phyloP scores from a whole-genome alignment of 2,329 filamentous ascomycete species.

The Truncatella angustata region DNA sequence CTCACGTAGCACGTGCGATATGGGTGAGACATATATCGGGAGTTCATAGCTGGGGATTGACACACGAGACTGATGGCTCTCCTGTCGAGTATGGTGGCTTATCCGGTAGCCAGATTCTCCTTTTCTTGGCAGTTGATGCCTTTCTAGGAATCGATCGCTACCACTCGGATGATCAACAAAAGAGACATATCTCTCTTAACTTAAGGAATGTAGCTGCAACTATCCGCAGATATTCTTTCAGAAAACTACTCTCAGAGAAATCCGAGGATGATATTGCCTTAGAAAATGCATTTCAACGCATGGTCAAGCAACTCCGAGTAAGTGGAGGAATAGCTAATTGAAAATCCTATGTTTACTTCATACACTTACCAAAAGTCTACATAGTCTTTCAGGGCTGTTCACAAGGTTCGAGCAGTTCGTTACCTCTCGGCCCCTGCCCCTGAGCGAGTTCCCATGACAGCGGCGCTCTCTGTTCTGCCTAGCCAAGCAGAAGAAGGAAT shows the following conservation, averaged over 20 bases:
- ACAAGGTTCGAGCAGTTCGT: not conserved
- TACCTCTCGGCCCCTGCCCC: not conserved
- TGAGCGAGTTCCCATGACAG: not conserved
- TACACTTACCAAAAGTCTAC: not conserved
- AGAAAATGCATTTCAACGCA: not conserved
- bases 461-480: too few relatives aligned
- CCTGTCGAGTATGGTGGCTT: conserved; percentile 31
- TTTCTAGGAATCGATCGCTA: conserved; percentile 22
- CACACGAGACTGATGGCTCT: conserved; percentile 18
- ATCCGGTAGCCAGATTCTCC: conserved; percentile 32
- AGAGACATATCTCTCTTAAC: not conserved
- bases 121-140: conserved; percentile 34
- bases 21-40: conserved; percentile 34
- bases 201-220: too few relatives aligned
- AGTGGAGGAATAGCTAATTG: not conserved
- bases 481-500: too few relatives aligned
- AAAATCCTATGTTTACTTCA: not conserved
- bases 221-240: too few relatives aligned
- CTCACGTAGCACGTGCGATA: conserved; percentile 21
- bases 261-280: too few relatives aligned
- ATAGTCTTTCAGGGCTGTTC: not conserved
- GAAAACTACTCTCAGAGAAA: too few relatives aligned
- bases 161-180: not conserved
- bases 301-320: not conserved
- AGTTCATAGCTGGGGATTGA: conserved; percentile 34